These are phyloP conservation scores for Botryosphaeria dothidea DNA, from an alignment of 2,329 filamentous ascomycete genomes.

Conservation along the genomic window DNA sequence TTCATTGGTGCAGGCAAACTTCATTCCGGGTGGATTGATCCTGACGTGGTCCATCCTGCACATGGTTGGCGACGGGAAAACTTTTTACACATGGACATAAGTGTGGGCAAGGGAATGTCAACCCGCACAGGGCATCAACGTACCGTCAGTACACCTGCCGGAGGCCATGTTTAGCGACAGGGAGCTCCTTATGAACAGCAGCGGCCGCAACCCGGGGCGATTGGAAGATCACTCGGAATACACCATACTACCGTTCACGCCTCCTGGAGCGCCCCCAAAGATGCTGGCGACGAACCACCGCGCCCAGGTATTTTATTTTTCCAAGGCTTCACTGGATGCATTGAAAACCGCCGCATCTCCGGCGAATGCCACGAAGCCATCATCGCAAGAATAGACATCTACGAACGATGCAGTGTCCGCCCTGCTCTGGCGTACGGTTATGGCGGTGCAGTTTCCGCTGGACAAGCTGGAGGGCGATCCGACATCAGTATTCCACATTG, in stretches of 20 bases:
- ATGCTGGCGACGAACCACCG: background rate
- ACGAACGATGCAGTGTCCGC: background rate
- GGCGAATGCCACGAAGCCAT: background rate
- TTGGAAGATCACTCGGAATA: conserved; percentile 8
- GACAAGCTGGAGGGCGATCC: background rate
- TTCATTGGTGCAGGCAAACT: background rate
- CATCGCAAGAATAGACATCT: background rate
- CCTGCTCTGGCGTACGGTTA: conserved; percentile 9
- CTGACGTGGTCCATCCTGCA: conserved; percentile 8
- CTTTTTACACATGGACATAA: background rate
- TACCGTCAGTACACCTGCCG: background rate
- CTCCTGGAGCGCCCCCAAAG: background rate
- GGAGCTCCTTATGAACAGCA: background rate
- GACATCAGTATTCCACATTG: background rate
- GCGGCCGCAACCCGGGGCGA: background rate
- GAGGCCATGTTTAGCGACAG: background rate
- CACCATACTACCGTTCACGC: background rate
- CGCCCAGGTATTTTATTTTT: conserved; percentile 8
- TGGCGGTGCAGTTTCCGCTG: background rate
- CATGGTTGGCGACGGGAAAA: background rate
- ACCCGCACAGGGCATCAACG: background rate
- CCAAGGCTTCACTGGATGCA: background rate
- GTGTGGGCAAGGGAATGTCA: background rate
- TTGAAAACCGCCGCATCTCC: background rate
- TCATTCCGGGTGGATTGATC: background rate